These are phyloP conservation scores for Beta macrorhiza DNA, from an alignment of 179 eudicot genomes.

Conservation along the genomic window DNA sequence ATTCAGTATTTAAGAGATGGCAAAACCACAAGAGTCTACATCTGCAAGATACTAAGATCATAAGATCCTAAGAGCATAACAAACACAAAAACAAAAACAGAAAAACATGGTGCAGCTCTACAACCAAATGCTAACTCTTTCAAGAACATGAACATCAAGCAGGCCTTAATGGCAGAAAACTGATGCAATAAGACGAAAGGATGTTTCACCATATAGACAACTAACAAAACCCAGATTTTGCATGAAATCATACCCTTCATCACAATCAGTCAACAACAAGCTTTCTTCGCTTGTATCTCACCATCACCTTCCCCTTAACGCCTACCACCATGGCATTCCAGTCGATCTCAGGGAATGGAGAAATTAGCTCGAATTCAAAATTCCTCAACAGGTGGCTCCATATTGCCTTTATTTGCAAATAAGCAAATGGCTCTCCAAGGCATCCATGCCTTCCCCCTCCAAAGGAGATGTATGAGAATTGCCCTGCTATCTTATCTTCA, in stretches of 20 bases:
- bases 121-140: neutral
- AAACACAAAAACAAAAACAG: neutral
- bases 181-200: neutral
- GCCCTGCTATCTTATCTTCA: constrained; percentile 85
- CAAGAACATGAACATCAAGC: neutral
- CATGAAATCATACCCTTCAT: neutral
- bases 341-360: constrained; percentile 96
- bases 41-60: neutral
- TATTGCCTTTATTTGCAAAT: constrained; percentile 83
- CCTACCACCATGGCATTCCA: constrained; percentile 99
- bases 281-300: constrained; percentile 76
- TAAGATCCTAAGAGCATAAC: neutral
- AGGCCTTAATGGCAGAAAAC: neutral
- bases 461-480: constrained; percentile 74
- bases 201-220: neutral
- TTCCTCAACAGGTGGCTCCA: constrained; percentile 93
- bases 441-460: constrained; percentile 97
- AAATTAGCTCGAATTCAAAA: constrained; percentile 76
- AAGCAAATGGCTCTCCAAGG: constrained; percentile 89
- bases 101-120: neutral
- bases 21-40: neutral
- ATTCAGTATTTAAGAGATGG: neutral
- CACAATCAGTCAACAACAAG: constrained; percentile 39
- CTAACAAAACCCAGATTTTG: neutral
- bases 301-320: constrained; percentile 94